Percentiles rank a stretch among this genome's conserved stretches.
Conservation (phyloP, 768 basidiomycete species). For the Calocybe cyanea region DNA sequence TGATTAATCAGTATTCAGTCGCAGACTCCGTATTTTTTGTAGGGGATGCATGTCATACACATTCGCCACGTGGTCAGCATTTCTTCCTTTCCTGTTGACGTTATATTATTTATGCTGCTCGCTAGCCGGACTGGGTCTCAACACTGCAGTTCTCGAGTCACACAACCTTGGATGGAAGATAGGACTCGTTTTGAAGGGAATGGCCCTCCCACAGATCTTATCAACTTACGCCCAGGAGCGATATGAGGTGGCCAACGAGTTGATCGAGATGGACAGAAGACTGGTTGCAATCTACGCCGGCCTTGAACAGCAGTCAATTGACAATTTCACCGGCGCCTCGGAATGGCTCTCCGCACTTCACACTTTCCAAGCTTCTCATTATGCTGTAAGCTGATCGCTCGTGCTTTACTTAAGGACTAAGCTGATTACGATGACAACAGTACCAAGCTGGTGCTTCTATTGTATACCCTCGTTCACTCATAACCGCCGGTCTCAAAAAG, state of each 20-base stretch:
- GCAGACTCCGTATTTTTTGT: slow-evolving; percentile 10
- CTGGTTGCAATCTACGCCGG: slow-evolving; percentile 15
- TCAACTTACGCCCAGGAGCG: slow-evolving; percentile 12
- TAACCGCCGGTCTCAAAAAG: slow-evolving; percentile 10
- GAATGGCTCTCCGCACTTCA: slow-evolving; percentile 13
- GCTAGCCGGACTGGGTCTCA: slow-evolving; percentile 14
- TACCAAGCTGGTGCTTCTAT: slow-evolving; percentile 17
- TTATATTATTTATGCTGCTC: neutral
- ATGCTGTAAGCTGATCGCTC: slow-evolving; percentile 6
- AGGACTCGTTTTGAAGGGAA: slow-evolving; percentile 12
- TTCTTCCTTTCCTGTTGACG: neutral
- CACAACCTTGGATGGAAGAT: slow-evolving; percentile 16
- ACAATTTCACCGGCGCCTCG: slow-evolving; percentile 10
- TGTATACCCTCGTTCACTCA: slow-evolving; percentile 7
- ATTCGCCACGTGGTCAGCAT: slow-evolving; percentile 13
- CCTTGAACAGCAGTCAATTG: slow-evolving; percentile 15
- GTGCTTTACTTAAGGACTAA: neutral
- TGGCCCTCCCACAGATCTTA: slow-evolving; percentile 9
- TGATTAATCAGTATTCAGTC: slow-evolving; percentile 12
- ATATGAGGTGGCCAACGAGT: slow-evolving; percentile 11
- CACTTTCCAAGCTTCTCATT: slow-evolving; percentile 12
- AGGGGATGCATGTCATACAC: slow-evolving; percentile 17
- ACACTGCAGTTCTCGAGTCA: slow-evolving; percentile 14
- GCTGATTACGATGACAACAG: neutral
- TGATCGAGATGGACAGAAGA: slow-evolving; percentile 12